Base-by-base conservation (phyloP, 1,139 yeast genomes). In the Yarrowia galli region DNA sequence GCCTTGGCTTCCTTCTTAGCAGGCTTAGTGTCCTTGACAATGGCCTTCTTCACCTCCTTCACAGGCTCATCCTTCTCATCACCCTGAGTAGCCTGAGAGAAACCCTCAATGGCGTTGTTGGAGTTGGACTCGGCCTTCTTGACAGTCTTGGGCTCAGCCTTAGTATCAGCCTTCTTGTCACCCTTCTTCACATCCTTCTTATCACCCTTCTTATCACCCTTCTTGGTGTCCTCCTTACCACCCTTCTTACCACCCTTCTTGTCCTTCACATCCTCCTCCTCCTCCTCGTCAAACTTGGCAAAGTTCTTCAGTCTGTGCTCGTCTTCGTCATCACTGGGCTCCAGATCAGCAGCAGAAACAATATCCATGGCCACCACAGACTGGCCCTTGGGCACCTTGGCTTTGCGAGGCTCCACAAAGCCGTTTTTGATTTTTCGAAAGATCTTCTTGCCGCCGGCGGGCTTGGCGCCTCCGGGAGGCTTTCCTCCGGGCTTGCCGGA, bases 391-490 rank as follows among this genome's bases (percentile, higher is more conserved):
- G 64, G 8, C 10, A 16, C 40, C 6, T 20, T 42, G 2, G 64
- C 64, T 16, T 58, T 58, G 9, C 28, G 40, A 10, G 64, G 64
- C 51, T 58, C 51, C 20, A 58, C 64, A 32, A 43, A 58, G 18
- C 64, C 64, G 51, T 58, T 58, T 40, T 58, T 58, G 64, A 58
- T 58, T 13, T 58, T 58, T 32, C 64, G 51, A n/a, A 20, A 58
- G 35, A 58, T 23, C 16, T 56, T 56, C 10, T 35, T 35, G 15
- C 36, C 36, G 36, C 36, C 38, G 4, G 20, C 38, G 13, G 60
- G 45, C 22, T 53, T 53, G 18, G n/a, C n/a, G 3, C 63, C 63
- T 9, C 48, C 48, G 2, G 36, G 20, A 13, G 43, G 5, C 43
- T 53, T 53, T 1, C 20, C 58, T 0, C 48, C 38, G n/a, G 61